Evolutionary conservation across 2,329 filamentous ascomycete species (phyloP), one percentile per base, ranked within the genome.

Genomic region (Rugonectria rugulosa): DNA sequence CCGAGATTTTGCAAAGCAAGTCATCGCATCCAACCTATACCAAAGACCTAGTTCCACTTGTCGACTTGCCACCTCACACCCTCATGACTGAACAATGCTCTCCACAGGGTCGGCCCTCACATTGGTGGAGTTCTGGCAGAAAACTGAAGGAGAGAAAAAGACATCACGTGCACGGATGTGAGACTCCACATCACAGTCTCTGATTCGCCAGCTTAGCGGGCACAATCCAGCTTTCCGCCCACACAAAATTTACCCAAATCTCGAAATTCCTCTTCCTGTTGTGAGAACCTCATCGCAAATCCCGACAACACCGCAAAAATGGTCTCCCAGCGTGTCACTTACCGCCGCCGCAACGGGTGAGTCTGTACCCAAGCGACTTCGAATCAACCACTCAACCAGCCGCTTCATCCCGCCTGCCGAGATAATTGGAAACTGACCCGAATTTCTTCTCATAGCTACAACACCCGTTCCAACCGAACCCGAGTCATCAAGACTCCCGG

Each of bases 391-490:
- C 46, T 47, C 41, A 38, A 46, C 45, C 56, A 63, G 56, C 41
- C 41, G 26, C 31, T 41, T 41, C 43, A 27, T 21, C 37, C 19
- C 20, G 20, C 20, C 34, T 53, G 58, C 60, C 42, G 53, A 52
- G 37, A 58, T 45, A 43, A 48, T 47, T 49, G 44, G 53, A 56
- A 32, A 65, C 67, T 71, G 59, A 70, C 65, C 47, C 19, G 48
- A 43, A 49, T 52, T 51, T 56, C 60, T 29, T 27, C 52, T 55
- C 55, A 55, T 75, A 95, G 91, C 77, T 99, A 98, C 91, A 98
- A 98, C 89, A 98, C 94, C 79, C 85, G 85, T 78, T 96, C 91
- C 79, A 97, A 99, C 90, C 92, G 92, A 82, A 94, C 95, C 79
- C 90, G 95, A 77, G 86, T 96, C 75, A 80, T 97, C 81, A 95